Base-by-base conservation (phyloP, 2,329 filamentous ascomycete species). In the Aspergillus sp. region DNA sequence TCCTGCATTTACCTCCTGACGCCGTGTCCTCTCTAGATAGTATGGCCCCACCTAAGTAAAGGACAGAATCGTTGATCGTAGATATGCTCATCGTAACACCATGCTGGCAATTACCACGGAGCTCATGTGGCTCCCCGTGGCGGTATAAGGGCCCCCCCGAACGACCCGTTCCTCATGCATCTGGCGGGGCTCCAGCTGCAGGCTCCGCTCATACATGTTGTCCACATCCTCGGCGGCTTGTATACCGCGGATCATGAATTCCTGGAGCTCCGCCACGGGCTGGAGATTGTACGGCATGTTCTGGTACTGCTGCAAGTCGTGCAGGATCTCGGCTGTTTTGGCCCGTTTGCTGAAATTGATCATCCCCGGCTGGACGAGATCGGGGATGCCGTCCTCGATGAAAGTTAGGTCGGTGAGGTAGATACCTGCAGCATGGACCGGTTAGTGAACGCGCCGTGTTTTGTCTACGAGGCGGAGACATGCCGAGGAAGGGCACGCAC, bases 141-240 rank as follows among this genome's bases (percentile, higher is more conserved):
- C 49, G 0, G 52, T 47, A 40, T 58, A 56, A n/a, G 34, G 47
- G 1, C 31, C 34, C 5, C 45, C 25, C 11, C 48, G 91, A 78
- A 96, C 95, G 13, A 56, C 4, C 80, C 96, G 96, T 76, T 96
- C 92, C 69, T 97, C 92, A 76, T 96, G 92, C 64, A 91, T 83
- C 76, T 96, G 92, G 62, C 92, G 84, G 56, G 93, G 92, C 73
- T 97, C 93, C 52, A 97, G 84, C 65, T 85, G 80, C 73, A 97
- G 78, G 74, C 90, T 96, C 80, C 90, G 91, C 74, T 96, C 90
- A 78, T 97, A 97, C 92, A 96, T 95, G 76, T 96, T 91, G 70
- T 96, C 90, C 54, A 97, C 89, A 68, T 97, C 91, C 42, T 88
- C 88, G 2, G 93, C 91, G 13, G 87, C 87, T 73, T 92, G 87